Percentiles rank a stretch among this genome's conserved stretches.
These are phyloP conservation scores for Lactifluus pinguis DNA, from an alignment of 768 basidiomycete genomes.

Conservation along the genomic window DNA sequence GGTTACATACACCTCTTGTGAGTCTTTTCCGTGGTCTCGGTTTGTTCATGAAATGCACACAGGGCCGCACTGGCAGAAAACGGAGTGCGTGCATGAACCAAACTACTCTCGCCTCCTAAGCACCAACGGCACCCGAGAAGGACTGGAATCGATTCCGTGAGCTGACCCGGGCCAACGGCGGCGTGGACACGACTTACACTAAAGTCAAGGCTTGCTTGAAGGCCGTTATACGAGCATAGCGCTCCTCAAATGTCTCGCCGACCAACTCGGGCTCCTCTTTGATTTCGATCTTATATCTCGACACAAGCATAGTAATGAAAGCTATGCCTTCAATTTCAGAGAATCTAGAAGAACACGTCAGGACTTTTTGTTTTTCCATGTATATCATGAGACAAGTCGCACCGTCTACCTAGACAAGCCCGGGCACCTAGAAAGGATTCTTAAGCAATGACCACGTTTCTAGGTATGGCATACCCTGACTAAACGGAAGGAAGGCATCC, in stretches of 20 bases:
- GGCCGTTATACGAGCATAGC: conserved; percentile 23
- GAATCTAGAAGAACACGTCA: conserved; percentile 28
- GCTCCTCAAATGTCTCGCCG: conserved; percentile 35
- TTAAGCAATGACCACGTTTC: background rate
- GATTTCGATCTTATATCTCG: conserved; percentile 37
- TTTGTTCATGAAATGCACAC: no score
- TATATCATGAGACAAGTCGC: background rate
- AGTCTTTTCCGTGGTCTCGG: no score
- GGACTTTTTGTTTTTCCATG: no score
- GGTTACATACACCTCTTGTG: no score
- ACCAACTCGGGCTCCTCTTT: conserved; percentile 42
- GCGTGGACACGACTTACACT: background rate
- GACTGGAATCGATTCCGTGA: background rate
- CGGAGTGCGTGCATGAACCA: no score
- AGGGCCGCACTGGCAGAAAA: no score
- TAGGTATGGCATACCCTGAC: conserved; percentile 11
- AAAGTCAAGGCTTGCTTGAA: background rate
- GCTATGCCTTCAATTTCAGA: conserved; percentile 42
- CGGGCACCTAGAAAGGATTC: conserved; percentile 7
- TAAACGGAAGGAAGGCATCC: conserved; percentile 24
- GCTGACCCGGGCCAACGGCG: no score
- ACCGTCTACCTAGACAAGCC: conserved; percentile 21
- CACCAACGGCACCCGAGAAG: conserved; percentile 16
- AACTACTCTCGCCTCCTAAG: conserved; percentile 14
- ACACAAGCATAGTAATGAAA: conserved; percentile 37